These are phyloP conservation scores for Tranzscheliella williamsii DNA, from an alignment of 1,284 basidiomycete species.

Conservation along the genomic window DNA sequence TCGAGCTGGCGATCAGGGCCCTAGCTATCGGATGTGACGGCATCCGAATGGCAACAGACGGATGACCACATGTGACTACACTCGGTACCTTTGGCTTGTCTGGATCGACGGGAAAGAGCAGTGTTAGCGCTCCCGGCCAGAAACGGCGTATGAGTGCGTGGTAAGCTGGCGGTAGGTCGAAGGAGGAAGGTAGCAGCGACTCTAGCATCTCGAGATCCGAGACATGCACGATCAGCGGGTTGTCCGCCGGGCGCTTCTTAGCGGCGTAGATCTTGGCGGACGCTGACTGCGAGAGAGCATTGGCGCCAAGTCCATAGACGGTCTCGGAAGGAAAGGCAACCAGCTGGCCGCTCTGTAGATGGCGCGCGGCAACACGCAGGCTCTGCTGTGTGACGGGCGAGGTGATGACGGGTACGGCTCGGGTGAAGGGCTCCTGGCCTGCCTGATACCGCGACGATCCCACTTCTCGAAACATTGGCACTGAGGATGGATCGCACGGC, in stretches of 20 bases:
- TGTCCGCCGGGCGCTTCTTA: conserved; percentile 91
- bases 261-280: conserved; percentile 80
- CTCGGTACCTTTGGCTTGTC: conserved; percentile 32
- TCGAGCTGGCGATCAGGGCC: conserved; percentile 77
- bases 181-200: conserved; percentile 64
- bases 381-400: conserved; percentile 30
- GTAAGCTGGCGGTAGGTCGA: conserved; percentile 26
- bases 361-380: conserved; percentile 49
- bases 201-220: conserved; percentile 78
- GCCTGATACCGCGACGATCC: conserved; percentile 10
- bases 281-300: conserved; percentile 68
- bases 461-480: conserved; percentile 22
- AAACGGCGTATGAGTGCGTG: conserved; percentile 70
- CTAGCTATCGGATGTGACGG: conserved; percentile 90
- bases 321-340: conserved; percentile 98
- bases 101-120: conserved; percentile 75
- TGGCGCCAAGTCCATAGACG: conserved; percentile 92
- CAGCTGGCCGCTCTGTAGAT: conserved; percentile 52
- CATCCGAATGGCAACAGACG: conserved; percentile 89
- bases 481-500: conserved; percentile 6
- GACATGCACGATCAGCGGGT: conserved; percentile 96
- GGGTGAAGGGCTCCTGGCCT: conserved; percentile 10
- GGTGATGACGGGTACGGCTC: conserved; percentile 11
- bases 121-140: conserved; percentile 93
- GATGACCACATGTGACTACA: conserved; percentile 71